Percentiles rank a stretch among this genome's conserved stretches.
These are phyloP conservation scores for Aspergillus pseudoterreus DNA, from an alignment of 2,329 filamentous ascomycete species.

Conservation along the genomic window DNA sequence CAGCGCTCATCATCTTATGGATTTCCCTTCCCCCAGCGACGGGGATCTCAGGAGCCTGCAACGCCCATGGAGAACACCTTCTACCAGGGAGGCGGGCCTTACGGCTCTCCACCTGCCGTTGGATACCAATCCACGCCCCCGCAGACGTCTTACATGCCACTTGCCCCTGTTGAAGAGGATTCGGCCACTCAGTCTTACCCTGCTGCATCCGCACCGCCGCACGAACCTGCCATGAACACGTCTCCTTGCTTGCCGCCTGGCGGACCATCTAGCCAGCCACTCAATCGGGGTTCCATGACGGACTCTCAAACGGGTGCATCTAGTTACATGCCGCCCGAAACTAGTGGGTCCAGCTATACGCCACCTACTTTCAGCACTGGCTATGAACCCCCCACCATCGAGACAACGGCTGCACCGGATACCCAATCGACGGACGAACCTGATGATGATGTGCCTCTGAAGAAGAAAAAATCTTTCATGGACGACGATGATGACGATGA, in stretches of 20 bases:
- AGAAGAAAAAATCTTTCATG: slow-evolving; percentile 75
- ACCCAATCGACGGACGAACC: slow-evolving; percentile 50
- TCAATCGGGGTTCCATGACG: slow-evolving; percentile 16
- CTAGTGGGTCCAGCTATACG: neutral
- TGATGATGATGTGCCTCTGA: slow-evolving; percentile 55
- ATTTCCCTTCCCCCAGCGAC: slow-evolving; percentile 31
- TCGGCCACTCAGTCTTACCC: slow-evolving; percentile 24
- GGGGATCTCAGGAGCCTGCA: slow-evolving; percentile 35
- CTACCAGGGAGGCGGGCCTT: slow-evolving; percentile 28
- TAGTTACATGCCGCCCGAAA: slow-evolving; percentile 34
- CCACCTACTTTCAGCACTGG: slow-evolving; percentile 12
- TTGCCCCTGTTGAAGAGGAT: slow-evolving; percentile 40
- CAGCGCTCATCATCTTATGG: slow-evolving; percentile 41
- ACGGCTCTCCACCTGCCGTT: slow-evolving; percentile 28
- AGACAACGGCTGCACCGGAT: slow-evolving; percentile 30
- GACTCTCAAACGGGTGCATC: slow-evolving; percentile 21
- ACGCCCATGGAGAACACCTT: slow-evolving; percentile 30
- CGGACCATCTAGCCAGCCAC: slow-evolving; percentile 19
- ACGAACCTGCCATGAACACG: slow-evolving; percentile 23
- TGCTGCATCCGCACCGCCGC: slow-evolving; percentile 13
- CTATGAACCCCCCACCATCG: slow-evolving; percentile 39
- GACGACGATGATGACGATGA: slow-evolving; percentile 76
- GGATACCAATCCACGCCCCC: slow-evolving; percentile 37
- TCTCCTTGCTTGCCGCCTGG: slow-evolving; percentile 26
- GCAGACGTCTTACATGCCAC: slow-evolving; percentile 35